Evolutionary conservation across 495 filamentous ascomycete genomes (phyloP), one percentile per base, ranked within the genome.

Genomic region (Extremus antarcticus): DNA sequence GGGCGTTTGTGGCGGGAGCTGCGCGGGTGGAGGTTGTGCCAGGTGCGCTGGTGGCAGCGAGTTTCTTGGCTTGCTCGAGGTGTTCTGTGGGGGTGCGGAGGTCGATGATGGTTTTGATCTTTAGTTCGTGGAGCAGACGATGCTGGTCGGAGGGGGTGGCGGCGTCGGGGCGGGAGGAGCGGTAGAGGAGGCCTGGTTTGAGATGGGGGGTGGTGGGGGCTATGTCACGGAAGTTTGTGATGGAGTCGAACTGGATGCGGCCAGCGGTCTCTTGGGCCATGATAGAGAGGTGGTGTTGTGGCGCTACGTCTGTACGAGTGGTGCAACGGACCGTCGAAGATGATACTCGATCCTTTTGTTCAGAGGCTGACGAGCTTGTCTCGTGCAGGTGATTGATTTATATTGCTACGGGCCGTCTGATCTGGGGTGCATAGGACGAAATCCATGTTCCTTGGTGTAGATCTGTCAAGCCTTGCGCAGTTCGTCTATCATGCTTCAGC

Each of bases 201-300:
- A 90, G 75, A 60, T 41, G 76, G 74, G 21, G 73, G 66, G 55
- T 92, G 92, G 54, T 90, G 73, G 13, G 80, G 81, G 83, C 88
- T 53, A 92, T 84, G 75, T 94, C 88, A 35, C 89, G 81, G 68
- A 94, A 90, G 65, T 94, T 92, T 66, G 86, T 73, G 22, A 60
- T 60, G 17, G 52, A 47, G 20, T 60, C 53, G 19, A 57, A 57
- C 7, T 13, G 73, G 22, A 60, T 60, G 17, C 52, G 51, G 20
- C 57, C 53, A 21, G 52, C 52, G 53, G 35, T 35, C 1, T 55
- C 51, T 43, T 23, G 51, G 50, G 25, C 35, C 50, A 52, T 35
- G 29, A 13, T 35, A 35, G 7, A 13, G 29, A 13, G 29, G 29
- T n/a, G n/a, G n/a, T n/a, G n/a, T n/a, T n/a, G n/a, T n/a, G n/a